phyloP scores from a whole-genome alignment of 1,284 basidiomycete genomes.

The Calocybe gambosa region DNA sequence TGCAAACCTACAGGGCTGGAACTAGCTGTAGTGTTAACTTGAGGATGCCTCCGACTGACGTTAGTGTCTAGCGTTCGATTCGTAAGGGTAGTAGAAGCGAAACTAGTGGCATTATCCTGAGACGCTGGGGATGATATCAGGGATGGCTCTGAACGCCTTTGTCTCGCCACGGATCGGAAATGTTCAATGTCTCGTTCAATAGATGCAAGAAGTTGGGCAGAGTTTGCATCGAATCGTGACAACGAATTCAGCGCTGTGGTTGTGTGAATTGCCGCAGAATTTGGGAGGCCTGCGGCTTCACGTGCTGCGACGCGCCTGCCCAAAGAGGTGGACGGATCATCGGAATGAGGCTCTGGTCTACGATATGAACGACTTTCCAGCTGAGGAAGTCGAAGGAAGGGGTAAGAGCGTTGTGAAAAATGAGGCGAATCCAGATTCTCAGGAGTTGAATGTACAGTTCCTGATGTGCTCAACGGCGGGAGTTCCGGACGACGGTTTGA shows the following conservation, averaged over 20 bases:
- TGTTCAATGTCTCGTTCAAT: slow-evolving; percentile 18
- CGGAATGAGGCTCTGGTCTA: slow-evolving; percentile 18
- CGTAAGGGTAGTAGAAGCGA: slow-evolving; percentile 2
- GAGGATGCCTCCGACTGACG: neutral
- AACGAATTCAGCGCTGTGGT: slow-evolving; percentile 4
- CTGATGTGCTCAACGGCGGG: neutral
- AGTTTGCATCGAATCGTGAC: slow-evolving; percentile 7
- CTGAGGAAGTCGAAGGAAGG: slow-evolving; percentile 12
- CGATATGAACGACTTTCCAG: slow-evolving; percentile 20
- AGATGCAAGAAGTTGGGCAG: slow-evolving; percentile 7
- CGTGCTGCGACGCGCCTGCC: slow-evolving; percentile 48
- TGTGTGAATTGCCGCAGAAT: slow-evolving; percentile 6
- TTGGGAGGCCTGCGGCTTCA: slow-evolving; percentile 25
- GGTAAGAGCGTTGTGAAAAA: slow-evolving; percentile 5
- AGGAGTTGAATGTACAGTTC: neutral
- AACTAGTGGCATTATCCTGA: neutral
- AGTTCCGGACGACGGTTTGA: neutral
- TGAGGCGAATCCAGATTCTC: neutral
- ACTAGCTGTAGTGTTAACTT: neutral
- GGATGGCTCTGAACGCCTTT: slow-evolving; percentile 10
- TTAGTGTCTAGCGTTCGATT: neutral
- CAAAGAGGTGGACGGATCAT: slow-evolving; percentile 40
- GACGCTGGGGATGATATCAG: neutral
- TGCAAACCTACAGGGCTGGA: slow-evolving; percentile 3
- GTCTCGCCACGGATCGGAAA: slow-evolving; percentile 9